phyloP scores from a whole-genome alignment of 2,329 filamentous ascomycete species.

The Ceratocystis diversiconidia region DNA sequence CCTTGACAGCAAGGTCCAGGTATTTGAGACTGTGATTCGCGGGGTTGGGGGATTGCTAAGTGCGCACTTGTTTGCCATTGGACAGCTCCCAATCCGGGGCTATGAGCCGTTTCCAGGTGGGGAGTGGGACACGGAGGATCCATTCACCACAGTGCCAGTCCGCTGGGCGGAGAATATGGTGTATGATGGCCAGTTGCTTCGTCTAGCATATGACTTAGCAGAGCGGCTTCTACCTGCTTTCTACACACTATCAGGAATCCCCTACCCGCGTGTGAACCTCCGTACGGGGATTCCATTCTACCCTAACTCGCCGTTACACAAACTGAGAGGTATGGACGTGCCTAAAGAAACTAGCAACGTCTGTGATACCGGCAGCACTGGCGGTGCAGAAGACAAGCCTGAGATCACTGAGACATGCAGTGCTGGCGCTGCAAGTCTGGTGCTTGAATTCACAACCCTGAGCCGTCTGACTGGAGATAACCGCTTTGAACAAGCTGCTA shows the following conservation, averaged over 20 bases:
- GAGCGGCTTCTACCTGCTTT: slow-evolving; percentile 81
- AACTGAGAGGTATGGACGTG: slow-evolving; percentile 26
- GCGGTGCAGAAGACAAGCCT: not conserved
- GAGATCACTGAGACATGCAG: slow-evolving; percentile 96
- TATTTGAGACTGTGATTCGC: slow-evolving; percentile 94
- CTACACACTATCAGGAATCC: slow-evolving; percentile 77
- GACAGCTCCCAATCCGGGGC: slow-evolving; percentile 71
- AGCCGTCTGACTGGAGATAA: slow-evolving; percentile 75
- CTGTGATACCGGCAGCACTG: not conserved
- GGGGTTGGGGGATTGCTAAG: slow-evolving; percentile 83
- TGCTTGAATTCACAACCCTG: slow-evolving; percentile 82
- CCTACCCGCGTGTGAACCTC: slow-evolving; percentile 88
- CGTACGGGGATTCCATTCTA: slow-evolving; percentile 88
- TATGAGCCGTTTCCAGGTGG: slow-evolving; percentile 43
- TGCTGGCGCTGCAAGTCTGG: slow-evolving; percentile 87
- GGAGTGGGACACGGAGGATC: slow-evolving; percentile 26
- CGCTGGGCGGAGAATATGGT: slow-evolving; percentile 61
- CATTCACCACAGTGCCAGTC: slow-evolving; percentile 41
- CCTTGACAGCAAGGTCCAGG: slow-evolving; percentile 92
- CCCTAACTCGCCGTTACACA: slow-evolving; percentile 65
- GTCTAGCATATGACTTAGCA: slow-evolving; percentile 76
- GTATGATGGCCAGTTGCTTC: slow-evolving; percentile 80
- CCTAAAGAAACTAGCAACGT: slow-evolving; percentile 3
- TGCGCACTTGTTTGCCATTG: slow-evolving; percentile 83
- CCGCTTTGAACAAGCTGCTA: slow-evolving; percentile 79